Percentiles rank a stretch among this genome's conserved stretches.
phyloP scores from a whole-genome alignment of 257 asterid species.

The Echium plantagineum region DNA sequence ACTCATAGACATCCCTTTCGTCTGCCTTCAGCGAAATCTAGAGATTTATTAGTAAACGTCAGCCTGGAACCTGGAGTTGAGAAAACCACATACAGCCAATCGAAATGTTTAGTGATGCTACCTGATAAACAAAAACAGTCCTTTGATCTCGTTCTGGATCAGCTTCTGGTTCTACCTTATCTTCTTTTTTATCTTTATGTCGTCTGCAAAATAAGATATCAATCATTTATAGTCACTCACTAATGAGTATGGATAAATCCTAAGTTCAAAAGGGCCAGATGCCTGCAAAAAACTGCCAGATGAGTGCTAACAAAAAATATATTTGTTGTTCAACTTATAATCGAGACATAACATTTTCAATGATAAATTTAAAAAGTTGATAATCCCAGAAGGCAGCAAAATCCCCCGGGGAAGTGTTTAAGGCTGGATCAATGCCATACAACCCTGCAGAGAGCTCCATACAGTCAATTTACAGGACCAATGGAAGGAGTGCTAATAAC shows the following conservation, averaged over 20 bases:
- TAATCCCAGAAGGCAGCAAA: constrained; percentile 33
- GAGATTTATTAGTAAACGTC: constrained; percentile 6
- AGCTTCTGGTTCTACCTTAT: constrained; percentile 37
- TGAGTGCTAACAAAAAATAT: not conserved
- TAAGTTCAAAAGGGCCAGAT: not conserved
- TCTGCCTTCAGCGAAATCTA: constrained; percentile 60
- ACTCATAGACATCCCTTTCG: constrained; percentile 58
- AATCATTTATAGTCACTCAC: not conserved
- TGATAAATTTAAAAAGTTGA: constrained; percentile 15
- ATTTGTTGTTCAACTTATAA: constrained; percentile 11
- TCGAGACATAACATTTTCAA: constrained; percentile 24
- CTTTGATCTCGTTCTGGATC: constrained; percentile 66
- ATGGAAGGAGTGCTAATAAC: constrained; percentile 28
- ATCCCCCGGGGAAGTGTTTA: constrained; percentile 41
- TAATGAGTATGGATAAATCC: not conserved
- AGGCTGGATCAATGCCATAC: constrained; percentile 40
- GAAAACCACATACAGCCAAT: not conserved
- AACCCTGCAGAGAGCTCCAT: constrained; percentile 56
- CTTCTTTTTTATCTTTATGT: constrained; percentile 54
- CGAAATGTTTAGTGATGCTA: too few species aligned
- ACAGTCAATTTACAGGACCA: constrained; percentile 41
- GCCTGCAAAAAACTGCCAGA: constrained; percentile 1
- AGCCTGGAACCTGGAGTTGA: not conserved
- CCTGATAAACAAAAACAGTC: constrained; percentile 82
- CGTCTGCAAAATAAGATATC: constrained; percentile 29